These are phyloP conservation scores for Boletus subparvulus DNA, from an alignment of 768 basidiomycete species.

Conservation along the genomic window DNA sequence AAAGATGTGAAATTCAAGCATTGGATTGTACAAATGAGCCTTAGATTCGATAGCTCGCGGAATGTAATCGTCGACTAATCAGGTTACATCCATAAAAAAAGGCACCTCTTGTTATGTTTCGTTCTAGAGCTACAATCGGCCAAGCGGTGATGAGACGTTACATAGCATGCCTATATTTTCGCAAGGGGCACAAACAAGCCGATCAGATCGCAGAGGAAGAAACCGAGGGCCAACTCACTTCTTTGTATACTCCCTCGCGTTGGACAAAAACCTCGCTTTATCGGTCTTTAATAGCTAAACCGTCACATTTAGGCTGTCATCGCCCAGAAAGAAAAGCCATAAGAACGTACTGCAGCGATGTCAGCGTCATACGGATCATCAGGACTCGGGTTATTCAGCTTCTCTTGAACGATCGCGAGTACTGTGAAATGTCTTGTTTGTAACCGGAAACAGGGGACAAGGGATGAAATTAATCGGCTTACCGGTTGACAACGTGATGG, in stretches of 20 bases:
- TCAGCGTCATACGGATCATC: slow-evolving; percentile 90
- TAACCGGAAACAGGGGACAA: background rate
- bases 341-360: slow-evolving; percentile 69
- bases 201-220: slow-evolving; percentile 5
- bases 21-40: slow-evolving; percentile 6
- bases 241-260: slow-evolving; percentile 84
- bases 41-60: slow-evolving; percentile 5
- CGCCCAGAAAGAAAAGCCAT: background rate
- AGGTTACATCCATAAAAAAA: background rate
- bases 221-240: slow-evolving; percentile 47
- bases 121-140: slow-evolving; percentile 14
- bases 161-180: slow-evolving; percentile 21
- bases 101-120: background rate
- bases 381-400: slow-evolving; percentile 82
- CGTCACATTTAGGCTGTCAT: slow-evolving; percentile 1
- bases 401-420: slow-evolving; percentile 74
- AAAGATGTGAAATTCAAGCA: slow-evolving; percentile 5
- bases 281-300: slow-evolving; percentile 74
- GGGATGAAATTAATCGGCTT: slow-evolving; percentile 16
- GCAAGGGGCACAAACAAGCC: background rate
- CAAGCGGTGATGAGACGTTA: slow-evolving; percentile 5
- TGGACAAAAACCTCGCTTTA: slow-evolving; percentile 66
- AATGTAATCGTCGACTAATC: background rate
- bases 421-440: slow-evolving; percentile 44
- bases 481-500: slow-evolving; percentile 72